Base-by-base conservation (phyloP, 1,139 yeast species). In the Cylindricascospora bacillispora region DNA sequence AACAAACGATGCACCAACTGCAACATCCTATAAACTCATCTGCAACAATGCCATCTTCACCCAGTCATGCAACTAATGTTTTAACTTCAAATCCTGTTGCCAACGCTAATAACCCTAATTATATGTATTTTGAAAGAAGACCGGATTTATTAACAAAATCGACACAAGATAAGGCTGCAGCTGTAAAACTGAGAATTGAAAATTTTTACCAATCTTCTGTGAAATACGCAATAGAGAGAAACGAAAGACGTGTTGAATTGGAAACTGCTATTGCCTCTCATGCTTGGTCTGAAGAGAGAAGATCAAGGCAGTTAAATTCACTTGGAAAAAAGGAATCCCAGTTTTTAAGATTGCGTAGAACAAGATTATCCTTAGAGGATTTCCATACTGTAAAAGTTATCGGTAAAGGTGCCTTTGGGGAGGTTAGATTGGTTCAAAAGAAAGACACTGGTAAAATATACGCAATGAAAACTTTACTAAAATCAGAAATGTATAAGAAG, bases 391-490 rank as follows among this genome's bases (percentile, higher is more conserved):
- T 79, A 18, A 79, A 79, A 52, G 89, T 79, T 13, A 79, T 79
- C 45, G 92, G 92, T 43, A 79, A 79, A 52, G 92, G 92, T 52
- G 92, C 92, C 0, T 79, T 79, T 57, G 92, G 92, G 45, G 92
- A 79, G 48, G 92, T 79, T 27, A 60, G 92, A 45, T 59, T 79
- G 36, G 92, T 78, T n/a, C 92, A 79, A 53, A 79, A 79, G 60
- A 67, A 60, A 37, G 89, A 79, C 49, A 77, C 86, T 1, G 92
- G 92, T 30, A 79, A 79, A 51, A 78, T 79, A 12, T 79, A 78
- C 56, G 92, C 92, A 7, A 79, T 79, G 92, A 79, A 79, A 54
- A 79, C 89, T 1, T 58, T 79, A 35, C 57, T 79, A 37, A 79
- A 79, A 52, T 69, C 78, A 23, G 92, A 79, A 57, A 79, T 79